Conservation (phyloP, 2,329 filamentous ascomycete species). For the Nannizziopsis arthrosporioides region DNA sequence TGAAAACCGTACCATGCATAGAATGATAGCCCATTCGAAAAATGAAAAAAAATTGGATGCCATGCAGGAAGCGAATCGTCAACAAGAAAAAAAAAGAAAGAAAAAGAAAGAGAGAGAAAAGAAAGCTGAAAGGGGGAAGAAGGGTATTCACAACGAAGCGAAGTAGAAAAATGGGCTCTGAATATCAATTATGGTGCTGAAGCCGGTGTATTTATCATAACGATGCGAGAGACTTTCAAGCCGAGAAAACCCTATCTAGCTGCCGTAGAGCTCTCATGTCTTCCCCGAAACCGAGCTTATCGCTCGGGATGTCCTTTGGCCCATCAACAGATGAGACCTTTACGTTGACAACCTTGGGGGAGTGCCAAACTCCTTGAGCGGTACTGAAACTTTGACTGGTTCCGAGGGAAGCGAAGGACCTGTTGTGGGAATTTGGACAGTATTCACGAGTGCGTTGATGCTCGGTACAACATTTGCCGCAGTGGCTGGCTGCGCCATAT, state of each 20-base stretch:
- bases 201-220: not conserved
- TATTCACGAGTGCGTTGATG: constrained; percentile 40
- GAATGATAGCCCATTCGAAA: not conserved
- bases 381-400: constrained; percentile 10
- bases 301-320: constrained; percentile 45
- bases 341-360: not conserved
- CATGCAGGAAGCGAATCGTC: not conserved
- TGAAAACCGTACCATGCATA: not conserved
- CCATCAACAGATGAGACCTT: constrained; percentile 19
- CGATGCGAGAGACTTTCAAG: constrained; percentile 17
- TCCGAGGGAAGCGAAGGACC: constrained; percentile 18
- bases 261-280: constrained; percentile 55
- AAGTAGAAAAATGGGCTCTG: not conserved
- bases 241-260: constrained; percentile 46
- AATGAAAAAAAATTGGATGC: not conserved
- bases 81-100: not conserved
- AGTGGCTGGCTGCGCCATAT: constrained; percentile 20
- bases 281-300: constrained; percentile 48
- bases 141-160: not conserved
- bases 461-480: constrained; percentile 41
- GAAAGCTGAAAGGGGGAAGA: not conserved
- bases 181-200: not conserved
- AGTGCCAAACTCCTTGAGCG: not conserved
- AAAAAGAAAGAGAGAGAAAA: not conserved
- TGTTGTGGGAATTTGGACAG: constrained; percentile 21